Base-by-base conservation (phyloP, 2,329 filamentous ascomycete species). In the Madurella fahalii region DNA sequence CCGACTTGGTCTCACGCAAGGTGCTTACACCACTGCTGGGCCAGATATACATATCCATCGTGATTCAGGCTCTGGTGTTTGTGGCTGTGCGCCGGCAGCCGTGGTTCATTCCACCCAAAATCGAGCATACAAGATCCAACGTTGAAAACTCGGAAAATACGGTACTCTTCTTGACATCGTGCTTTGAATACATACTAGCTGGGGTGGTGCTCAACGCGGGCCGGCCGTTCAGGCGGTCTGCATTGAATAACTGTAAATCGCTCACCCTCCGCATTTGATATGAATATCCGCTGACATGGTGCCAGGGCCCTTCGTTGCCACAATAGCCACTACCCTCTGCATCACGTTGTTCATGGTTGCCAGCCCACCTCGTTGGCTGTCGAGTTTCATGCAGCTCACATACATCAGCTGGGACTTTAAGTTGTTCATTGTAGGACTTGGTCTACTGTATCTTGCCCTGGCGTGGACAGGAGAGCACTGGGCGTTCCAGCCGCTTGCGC, bases 91-190 rank as follows among this genome's bases (percentile, higher is more conserved):
- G 87, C 60, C 72, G 79, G 58, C 91, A 96, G 72, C 74, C 84
- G 5, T 99, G 93, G 82, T 96, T 90, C 68, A 83, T 87, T 50
- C 90, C 92, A 15, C 94, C 94, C 0, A 78, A 85, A 53, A 69
- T 95, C 25, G 82, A 91, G 65, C 82, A 81, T 25, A 81, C 95
- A 31, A 87, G 94, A 66, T 87, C 88, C 20, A 95, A 94, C 67
- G 87, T 92, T 50, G 80, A 87, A 64, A 97, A 97, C 70, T 96
- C 90, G 9, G 89, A 97, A 65, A 97, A 99, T 65, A 96, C 93
- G 0, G 85, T 88, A 0, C 75, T 99, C 1, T 99, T 99, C 74
- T 74, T 97, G 31, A 77, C 92, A 5, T 95, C 89, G 1, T 96
- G 91, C 69, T 97, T 92, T 66, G 92, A 97, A 69, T 99, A 99